phyloP scores from a whole-genome alignment of 2,329 filamentous ascomycete species.

The Hymenoscyphus repandus region DNA sequence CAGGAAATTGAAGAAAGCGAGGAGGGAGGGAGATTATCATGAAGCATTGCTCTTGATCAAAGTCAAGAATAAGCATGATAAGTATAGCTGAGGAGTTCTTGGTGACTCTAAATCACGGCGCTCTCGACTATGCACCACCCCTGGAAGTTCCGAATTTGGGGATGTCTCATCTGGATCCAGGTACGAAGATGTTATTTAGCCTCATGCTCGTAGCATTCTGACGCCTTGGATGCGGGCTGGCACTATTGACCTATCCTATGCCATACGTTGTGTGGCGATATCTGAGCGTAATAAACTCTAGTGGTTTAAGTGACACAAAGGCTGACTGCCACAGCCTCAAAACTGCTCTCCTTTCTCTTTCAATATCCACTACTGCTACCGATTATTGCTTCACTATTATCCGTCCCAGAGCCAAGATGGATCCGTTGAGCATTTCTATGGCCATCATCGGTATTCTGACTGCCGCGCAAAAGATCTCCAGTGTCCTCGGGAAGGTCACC shows the following conservation, averaged over 20 bases:
- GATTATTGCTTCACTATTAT: not conserved
- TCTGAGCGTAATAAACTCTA: too few species aligned
- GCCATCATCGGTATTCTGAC: not conserved
- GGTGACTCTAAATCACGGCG: too few species aligned
- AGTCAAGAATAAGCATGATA: constrained; percentile 90
- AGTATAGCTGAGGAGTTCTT: constrained; percentile 50
- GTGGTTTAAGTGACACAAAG: too few species aligned
- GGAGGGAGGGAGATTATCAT: constrained; percentile 83
- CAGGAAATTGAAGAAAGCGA: constrained; percentile 72
- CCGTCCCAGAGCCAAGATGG: not conserved
- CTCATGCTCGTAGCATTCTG: too few species aligned
- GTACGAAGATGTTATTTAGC: too few species aligned
- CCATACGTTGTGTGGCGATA: too few species aligned
- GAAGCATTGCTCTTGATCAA: constrained; percentile 81
- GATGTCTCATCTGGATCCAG: not conserved
- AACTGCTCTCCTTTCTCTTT: too few species aligned
- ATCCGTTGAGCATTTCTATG: not conserved
- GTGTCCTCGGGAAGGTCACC: not conserved
- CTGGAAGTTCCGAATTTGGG: not conserved
- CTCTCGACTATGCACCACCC: not conserved
- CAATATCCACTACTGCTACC: too few species aligned
- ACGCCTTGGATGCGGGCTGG: too few species aligned
- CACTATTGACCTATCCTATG: too few species aligned
- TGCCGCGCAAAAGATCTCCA: not conserved
- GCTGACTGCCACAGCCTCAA: too few species aligned